A percentile compares a stretch with the other conserved stretches of the same genome.
These are phyloP conservation scores for Candolleomyces efflorescens DNA, from an alignment of 768 basidiomycete species.

Conservation along the genomic window DNA sequence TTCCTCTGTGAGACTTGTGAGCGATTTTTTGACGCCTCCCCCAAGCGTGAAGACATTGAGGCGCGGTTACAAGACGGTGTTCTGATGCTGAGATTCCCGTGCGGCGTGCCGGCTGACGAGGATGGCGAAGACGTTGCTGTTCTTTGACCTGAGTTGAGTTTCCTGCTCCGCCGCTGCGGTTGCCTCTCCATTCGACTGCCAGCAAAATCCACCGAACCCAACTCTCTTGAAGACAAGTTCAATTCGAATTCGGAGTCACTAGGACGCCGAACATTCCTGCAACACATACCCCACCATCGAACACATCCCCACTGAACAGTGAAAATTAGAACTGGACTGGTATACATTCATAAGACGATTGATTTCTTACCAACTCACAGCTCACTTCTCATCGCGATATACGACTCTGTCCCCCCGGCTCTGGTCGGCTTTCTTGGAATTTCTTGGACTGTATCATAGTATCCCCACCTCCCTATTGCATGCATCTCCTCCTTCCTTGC, in stretches of 20 bases:
- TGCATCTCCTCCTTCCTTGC: neutral
- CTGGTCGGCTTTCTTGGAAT: neutral
- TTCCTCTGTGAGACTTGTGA: conserved; percentile 8
- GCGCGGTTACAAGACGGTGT: conserved; percentile 12
- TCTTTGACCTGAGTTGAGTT: conserved; percentile 6
- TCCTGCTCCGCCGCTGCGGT: neutral
- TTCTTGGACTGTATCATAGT: neutral
- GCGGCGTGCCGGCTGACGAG: conserved; percentile 13
- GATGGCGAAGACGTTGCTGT: conserved; percentile 12
- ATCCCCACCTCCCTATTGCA: neutral
- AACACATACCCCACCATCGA: neutral
- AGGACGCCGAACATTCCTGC: conserved; percentile 1
- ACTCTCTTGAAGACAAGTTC: neutral
- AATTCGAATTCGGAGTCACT: neutral
- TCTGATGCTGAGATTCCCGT: conserved; percentile 11
- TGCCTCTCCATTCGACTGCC: neutral
- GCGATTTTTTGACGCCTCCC: neutral
- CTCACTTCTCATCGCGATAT: too few relatives aligned
- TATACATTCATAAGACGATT: neutral
- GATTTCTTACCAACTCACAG: too few relatives aligned
- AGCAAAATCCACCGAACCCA: neutral
- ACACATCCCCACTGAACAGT: conserved; percentile 1
- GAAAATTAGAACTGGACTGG: conserved; percentile 5
- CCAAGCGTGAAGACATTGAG: conserved; percentile 14
- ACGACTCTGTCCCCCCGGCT: too few relatives aligned